These are phyloP conservation scores for Botryotinia narcissicola DNA, from an alignment of 2,329 filamentous ascomycete genomes.

Conservation along the genomic window DNA sequence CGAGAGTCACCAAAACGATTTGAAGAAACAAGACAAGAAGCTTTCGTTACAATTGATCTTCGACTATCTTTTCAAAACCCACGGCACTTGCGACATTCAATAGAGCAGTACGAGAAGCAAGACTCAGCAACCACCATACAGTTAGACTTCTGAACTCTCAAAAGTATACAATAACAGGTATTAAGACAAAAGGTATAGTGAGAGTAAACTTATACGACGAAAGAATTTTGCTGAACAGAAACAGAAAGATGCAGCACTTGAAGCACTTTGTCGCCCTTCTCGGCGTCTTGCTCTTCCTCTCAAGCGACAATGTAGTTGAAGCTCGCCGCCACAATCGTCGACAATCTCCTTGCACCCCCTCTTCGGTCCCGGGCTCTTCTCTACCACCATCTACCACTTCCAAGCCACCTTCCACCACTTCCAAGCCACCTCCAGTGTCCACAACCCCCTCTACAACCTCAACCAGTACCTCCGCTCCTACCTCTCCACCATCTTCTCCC, in stretches of 20 bases:
- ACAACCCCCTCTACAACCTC: background rate
- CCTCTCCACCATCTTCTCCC: conserved; percentile 3
- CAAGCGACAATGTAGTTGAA: conserved; percentile 7
- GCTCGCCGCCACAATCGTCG: conserved; percentile 10
- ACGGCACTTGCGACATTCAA: background rate
- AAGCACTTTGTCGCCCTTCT: conserved; percentile 3
- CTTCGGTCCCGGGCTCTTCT: background rate
- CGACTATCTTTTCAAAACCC: background rate
- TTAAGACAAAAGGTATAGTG: background rate
- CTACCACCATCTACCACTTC: background rate
- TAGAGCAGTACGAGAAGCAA: background rate
- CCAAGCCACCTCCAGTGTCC: background rate
- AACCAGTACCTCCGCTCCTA: background rate
- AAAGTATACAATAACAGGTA: background rate
- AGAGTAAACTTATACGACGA: background rate
- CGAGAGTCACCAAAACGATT: background rate
- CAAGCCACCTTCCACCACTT: background rate
- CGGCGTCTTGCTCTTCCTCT: conserved; percentile 8
- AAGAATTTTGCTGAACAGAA: background rate
- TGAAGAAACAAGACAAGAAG: background rate
- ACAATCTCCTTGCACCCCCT: conserved; percentile 6
- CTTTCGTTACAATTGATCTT: background rate
- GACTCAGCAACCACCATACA: background rate
- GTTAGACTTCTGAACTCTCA: background rate
- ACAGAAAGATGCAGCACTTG: conserved; percentile 12